Evolutionary conservation across 192 early-diverging fungal genomes (phyloP).

Genomic region (Linnemannia zychae): DNA sequence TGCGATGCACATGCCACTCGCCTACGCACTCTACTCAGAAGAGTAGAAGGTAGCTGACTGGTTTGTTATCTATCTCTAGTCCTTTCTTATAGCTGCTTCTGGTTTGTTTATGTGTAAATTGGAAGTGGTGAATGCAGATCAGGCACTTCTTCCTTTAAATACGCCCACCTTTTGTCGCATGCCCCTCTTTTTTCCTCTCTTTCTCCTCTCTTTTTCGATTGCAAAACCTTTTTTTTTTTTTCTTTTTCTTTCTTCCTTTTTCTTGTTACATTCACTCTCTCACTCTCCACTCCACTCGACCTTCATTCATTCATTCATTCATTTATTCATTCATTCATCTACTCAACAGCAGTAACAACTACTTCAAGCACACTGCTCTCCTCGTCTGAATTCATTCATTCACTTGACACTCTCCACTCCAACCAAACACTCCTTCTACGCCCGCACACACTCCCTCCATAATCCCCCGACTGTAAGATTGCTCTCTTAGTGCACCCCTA

Average conservation of each 20-base stretch:
- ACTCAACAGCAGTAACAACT: too few species aligned
- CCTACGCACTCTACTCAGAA: background rate
- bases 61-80: background rate
- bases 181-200: background rate
- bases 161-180: background rate
- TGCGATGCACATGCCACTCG: background rate
- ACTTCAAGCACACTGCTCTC: too few species aligned
- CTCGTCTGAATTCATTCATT: too few species aligned
- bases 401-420: too few species aligned
- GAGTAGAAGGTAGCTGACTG: too few species aligned
- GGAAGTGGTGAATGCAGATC: background rate
- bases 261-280: background rate
- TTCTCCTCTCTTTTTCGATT: background rate
- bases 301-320: background rate
- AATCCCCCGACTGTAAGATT: background rate
- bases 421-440: too few species aligned
- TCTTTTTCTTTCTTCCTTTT: background rate
- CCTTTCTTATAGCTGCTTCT: too few species aligned
- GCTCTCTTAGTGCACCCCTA: too few species aligned
- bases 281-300: background rate
- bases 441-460: background rate
- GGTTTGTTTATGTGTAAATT: too few species aligned
- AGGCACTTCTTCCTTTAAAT: background rate
- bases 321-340: constrained; percentile 8
- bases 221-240: too few species aligned